phyloP scores from a whole-genome alignment of 169 alveolate species.

The Cryptosporidium ubiquitum region DNA sequence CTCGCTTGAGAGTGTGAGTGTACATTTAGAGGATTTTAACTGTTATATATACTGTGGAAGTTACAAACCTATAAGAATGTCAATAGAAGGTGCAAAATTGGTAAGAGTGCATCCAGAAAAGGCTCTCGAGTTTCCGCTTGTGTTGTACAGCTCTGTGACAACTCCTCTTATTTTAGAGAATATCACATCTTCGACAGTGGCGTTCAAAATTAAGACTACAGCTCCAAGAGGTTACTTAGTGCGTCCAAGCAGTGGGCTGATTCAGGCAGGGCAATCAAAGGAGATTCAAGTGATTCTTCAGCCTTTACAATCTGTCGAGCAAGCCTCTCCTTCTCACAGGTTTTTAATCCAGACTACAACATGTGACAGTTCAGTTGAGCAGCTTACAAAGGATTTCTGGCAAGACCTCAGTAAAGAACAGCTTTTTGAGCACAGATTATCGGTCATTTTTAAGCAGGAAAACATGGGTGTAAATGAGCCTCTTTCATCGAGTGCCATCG shows the following conservation, averaged over 20 bases:
- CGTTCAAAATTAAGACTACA: conserved; percentile 88
- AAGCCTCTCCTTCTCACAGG: conserved; percentile 83
- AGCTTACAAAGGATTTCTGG: conserved; percentile 87
- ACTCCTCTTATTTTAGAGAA: conserved; percentile 85
- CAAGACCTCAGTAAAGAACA: conserved; percentile 82
- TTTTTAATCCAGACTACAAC: conserved; percentile 84
- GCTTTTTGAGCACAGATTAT: conserved; percentile 84
- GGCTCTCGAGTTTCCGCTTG: conserved; percentile 87
- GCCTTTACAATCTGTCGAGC: conserved; percentile 85
- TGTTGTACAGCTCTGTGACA: conserved; percentile 86
- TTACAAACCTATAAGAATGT: not conserved
- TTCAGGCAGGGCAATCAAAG: conserved; percentile 83
- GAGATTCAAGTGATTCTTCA: conserved; percentile 87
- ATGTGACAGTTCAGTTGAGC: conserved; percentile 80
- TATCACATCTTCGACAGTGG: conserved; percentile 83
- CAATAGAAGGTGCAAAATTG: conserved; percentile 75
- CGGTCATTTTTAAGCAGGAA: conserved; percentile 85
- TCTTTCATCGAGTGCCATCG: conserved; percentile 76
- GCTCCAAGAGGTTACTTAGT: conserved; percentile 89
- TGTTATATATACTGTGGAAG: not conserved
- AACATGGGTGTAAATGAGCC: conserved; percentile 81
- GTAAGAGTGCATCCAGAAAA: conserved; percentile 86
- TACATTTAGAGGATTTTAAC: conserved; percentile 7
- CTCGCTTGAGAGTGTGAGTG: conserved; percentile 34
- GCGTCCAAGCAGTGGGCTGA: conserved; percentile 86